Evolutionary conservation across 495 filamentous ascomycete genomes (phyloP).

Genomic region (Talaromyces liani): DNA sequence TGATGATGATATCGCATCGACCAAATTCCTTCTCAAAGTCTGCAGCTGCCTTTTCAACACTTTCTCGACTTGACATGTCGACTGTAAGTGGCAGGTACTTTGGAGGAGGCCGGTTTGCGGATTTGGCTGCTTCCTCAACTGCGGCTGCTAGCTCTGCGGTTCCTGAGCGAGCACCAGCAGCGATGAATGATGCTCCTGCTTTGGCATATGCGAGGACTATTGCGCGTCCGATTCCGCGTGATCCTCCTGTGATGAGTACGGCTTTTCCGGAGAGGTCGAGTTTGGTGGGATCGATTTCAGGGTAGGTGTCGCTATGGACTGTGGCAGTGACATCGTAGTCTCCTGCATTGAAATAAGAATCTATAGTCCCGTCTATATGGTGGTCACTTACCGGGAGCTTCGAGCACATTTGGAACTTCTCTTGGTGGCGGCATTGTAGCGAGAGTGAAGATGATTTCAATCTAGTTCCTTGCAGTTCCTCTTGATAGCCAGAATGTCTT

Average conservation of each 20-base stretch:
- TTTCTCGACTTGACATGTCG: conserved; percentile 34
- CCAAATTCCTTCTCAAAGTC: conserved; percentile 25
- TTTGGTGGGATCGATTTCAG: conserved; percentile 15
- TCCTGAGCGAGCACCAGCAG: conserved; percentile 33
- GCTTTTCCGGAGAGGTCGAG: conserved; percentile 51
- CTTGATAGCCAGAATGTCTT: background rate
- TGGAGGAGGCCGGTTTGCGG: conserved; percentile 21
- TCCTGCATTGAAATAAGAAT: background rate
- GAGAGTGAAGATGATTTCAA: background rate
- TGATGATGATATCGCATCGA: conserved; percentile 44
- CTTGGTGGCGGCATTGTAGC: background rate
- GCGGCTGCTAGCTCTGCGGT: conserved; percentile 25
- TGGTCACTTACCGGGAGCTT: background rate
- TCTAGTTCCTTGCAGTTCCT: background rate
- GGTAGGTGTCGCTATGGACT: conserved; percentile 17
- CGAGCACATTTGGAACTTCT: background rate
- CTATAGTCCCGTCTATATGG: background rate
- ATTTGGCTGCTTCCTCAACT: conserved; percentile 26
- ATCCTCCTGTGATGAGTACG: conserved; percentile 63
- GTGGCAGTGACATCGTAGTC: background rate
- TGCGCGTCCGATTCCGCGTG: conserved; percentile 65
- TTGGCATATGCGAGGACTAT: conserved; percentile 55
- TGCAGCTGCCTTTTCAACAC: conserved; percentile 31
- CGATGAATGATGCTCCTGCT: conserved; percentile 34
- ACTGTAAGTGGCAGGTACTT: conserved; percentile 30